Evolutionary conservation across 495 filamentous ascomycete species (phyloP).

Genomic region (Clohesyomyces aquaticus): DNA sequence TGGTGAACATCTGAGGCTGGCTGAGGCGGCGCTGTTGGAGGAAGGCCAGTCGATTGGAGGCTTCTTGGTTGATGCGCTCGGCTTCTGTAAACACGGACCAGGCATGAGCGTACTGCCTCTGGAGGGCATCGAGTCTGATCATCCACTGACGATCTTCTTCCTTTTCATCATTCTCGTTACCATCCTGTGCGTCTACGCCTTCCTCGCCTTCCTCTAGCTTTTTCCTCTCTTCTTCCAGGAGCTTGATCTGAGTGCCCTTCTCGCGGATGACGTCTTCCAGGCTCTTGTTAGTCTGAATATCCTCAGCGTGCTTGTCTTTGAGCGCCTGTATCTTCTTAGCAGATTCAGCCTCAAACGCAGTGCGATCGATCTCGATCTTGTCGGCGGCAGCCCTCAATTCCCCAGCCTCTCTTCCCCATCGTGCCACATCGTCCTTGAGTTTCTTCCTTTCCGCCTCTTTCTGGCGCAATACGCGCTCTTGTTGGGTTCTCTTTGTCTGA

Average conservation of each 20-base stretch:
- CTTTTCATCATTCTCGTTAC: constrained; percentile 55
- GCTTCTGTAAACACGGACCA: constrained; percentile 35
- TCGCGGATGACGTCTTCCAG: constrained; percentile 67
- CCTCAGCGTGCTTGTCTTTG: constrained; percentile 56
- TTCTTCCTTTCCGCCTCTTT: constrained; percentile 66
- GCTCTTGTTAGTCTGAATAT: constrained; percentile 57
- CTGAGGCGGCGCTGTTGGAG: constrained; percentile 38
- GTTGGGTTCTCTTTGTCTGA: constrained; percentile 75
- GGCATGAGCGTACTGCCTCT: constrained; percentile 53
- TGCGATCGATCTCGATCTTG: constrained; percentile 55
- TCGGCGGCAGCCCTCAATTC: constrained; percentile 56
- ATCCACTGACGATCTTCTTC: constrained; percentile 64
- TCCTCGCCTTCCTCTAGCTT: constrained; percentile 53
- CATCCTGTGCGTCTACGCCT: constrained; percentile 54
- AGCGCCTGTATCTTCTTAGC: constrained; percentile 55
- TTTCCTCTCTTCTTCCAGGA: constrained; percentile 63
- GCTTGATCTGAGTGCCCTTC: constrained; percentile 64
- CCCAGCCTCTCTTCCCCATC: constrained; percentile 60
- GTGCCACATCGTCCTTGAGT: constrained; percentile 61
- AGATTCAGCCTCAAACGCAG: constrained; percentile 51
- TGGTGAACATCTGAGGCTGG: constrained; percentile 35
- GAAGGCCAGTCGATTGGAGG: constrained; percentile 20
- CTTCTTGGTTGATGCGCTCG: constrained; percentile 32
- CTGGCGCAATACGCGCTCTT: constrained; percentile 68
- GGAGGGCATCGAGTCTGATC: constrained; percentile 52